phyloP scores from a whole-genome alignment of 805 yeast species.

The Scheffersomyces ergatensis region DNA sequence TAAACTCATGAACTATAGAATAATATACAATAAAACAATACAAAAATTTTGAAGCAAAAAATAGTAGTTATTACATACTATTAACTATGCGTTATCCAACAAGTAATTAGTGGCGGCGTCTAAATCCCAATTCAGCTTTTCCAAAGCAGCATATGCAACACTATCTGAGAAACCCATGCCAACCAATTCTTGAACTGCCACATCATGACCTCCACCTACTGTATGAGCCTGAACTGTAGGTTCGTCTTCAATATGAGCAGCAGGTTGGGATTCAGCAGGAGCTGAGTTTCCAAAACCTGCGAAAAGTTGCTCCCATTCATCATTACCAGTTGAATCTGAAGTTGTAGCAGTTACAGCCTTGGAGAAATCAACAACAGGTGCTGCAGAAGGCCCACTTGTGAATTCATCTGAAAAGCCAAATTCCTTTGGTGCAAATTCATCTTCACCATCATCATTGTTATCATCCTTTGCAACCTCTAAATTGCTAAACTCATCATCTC shows the following conservation, averaged over 20 bases:
- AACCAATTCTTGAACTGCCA: conserved; percentile 72
- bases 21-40: neutral
- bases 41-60: neutral
- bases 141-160: conserved; percentile 67
- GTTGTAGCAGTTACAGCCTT: conserved; percentile 16
- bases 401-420: conserved; percentile 28
- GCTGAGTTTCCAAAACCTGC: conserved; percentile 74
- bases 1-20: no score
- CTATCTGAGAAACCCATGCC: conserved; percentile 85
- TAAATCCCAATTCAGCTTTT: conserved; percentile 67
- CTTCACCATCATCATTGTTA: conserved; percentile 22
- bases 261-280: conserved; percentile 5
- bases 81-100: conserved; percentile 68
- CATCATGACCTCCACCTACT: conserved; percentile 24
- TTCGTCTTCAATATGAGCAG: no score
- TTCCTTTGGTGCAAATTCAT: conserved; percentile 23
- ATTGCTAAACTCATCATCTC: conserved; percentile 35
- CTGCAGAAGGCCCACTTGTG: conserved; percentile 20
- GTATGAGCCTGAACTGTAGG: neutral
- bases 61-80: no score
- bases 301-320: conserved; percentile 93
- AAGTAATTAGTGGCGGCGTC: conserved; percentile 86
- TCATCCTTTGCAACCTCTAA: conserved; percentile 35
- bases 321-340: conserved; percentile 34
- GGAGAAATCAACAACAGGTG: conserved; percentile 31